These are phyloP conservation scores for Didymella sp. DNA, from an alignment of 2,329 filamentous ascomycete species.

Conservation along the genomic window DNA sequence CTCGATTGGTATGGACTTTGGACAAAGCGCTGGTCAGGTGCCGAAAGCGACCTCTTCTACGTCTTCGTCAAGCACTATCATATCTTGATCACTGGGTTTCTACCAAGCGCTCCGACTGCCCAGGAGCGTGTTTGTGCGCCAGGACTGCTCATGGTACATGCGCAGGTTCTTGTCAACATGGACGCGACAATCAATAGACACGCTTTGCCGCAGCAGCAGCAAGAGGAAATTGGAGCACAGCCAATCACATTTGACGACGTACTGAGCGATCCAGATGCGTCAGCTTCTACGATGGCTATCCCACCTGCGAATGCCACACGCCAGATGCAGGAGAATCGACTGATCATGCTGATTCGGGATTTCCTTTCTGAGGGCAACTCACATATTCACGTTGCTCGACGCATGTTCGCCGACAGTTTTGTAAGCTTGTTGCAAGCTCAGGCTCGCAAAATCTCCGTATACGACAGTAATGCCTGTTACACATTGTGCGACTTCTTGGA, in stretches of 20 bases:
- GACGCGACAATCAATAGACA: slow-evolving; percentile 86
- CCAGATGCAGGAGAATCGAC: slow-evolving; percentile 86
- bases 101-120: slow-evolving; percentile 56
- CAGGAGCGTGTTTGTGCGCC: slow-evolving; percentile 71
- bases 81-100: slow-evolving; percentile 73
- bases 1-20: slow-evolving; percentile 88
- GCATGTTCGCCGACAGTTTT: slow-evolving; percentile 79
- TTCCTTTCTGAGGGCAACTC: slow-evolving; percentile 70
- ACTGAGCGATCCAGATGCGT: slow-evolving; percentile 69
- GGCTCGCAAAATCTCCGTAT: slow-evolving; percentile 77
- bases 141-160: slow-evolving; percentile 79
- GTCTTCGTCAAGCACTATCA: slow-evolving; percentile 91
- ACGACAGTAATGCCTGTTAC: slow-evolving; percentile 83
- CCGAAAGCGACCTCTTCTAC: slow-evolving; percentile 88
- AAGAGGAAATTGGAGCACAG: slow-evolving; percentile 51
- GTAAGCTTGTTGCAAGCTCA: slow-evolving; percentile 75
- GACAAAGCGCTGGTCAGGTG: slow-evolving; percentile 84
- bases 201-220: slow-evolving; percentile 49
- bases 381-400: slow-evolving; percentile 62
- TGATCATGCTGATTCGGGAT: slow-evolving; percentile 83
- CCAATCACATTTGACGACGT: slow-evolving; percentile 72
- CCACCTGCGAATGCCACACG: slow-evolving; percentile 74
- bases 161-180: slow-evolving; percentile 78
- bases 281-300: slow-evolving; percentile 67
- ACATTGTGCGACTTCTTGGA: slow-evolving; percentile 91